Base-by-base conservation (phyloP, 148 eudicot species). In the Fallopia convolvulus region DNA sequence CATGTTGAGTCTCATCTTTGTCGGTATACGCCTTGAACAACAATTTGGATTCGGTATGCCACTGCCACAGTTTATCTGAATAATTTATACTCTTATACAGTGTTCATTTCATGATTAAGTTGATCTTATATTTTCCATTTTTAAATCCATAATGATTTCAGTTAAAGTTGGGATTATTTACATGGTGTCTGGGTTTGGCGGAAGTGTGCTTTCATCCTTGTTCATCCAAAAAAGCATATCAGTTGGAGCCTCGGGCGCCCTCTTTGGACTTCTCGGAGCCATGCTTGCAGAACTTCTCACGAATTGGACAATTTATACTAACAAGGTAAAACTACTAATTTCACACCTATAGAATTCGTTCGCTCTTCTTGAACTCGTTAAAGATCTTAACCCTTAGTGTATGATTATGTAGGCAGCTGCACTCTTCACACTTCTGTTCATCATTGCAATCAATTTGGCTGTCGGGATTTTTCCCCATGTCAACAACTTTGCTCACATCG, bases 241-340 rank as follows among this genome's bases (percentile, higher is more conserved):
- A 17, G 92, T 90, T 77, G 97, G 97, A 72, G 89, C 97, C 44
- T 88, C 97, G 14, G 91, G 95, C 68, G 93, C 97, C 58, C 84
- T 93, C 17, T 87, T 90, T 66, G 97, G 95, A 41, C 91, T 93
- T 39, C 89, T 90, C 71, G 97, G 97, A 33, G 89, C 97, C 12
- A 89, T 93, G 97, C 89, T 88, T 72, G 79, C 97, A 0, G 97
- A 93, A 75, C 87, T 93, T 17, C 49, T 91, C 17, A 89, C 90
- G 15, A 93, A 93, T 72, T 93, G 95, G 97, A 80, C 90, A n/a
- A 80, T 87, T 5, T 93, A 93, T 33, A 58, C 87, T 9, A 88
- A 89, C 83, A 89, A 87, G 94, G 97, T 85, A 47, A 36, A 47
- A 36, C 2, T 36, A 36, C 39, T 36, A 36, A 36, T 36, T 13